Evolutionary conservation across 495 filamentous ascomycete genomes (phyloP).

Genomic region (Peziza echinospora): DNA sequence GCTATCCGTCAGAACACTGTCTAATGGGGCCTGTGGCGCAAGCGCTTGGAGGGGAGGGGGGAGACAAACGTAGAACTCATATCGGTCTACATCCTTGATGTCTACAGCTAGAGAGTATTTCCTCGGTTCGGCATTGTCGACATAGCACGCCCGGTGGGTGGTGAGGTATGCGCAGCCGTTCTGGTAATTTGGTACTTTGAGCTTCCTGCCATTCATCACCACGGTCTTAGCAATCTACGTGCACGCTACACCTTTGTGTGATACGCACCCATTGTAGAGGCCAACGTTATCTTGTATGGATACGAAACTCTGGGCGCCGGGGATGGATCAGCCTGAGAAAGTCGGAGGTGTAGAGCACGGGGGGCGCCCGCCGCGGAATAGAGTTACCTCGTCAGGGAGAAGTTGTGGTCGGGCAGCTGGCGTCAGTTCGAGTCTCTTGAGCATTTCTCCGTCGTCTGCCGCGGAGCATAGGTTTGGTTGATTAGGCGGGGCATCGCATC

Average conservation of each 20-base stretch:
- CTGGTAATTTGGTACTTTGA: conserved; percentile 82
- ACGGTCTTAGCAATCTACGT: too few species aligned
- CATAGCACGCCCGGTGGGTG: conserved; percentile 83
- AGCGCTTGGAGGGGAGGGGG: background rate
- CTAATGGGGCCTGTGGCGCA: too few species aligned
- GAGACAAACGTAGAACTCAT: conserved; percentile 60
- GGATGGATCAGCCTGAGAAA: background rate
- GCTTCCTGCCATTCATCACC: conserved; percentile 40
- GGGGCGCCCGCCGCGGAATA: background rate
- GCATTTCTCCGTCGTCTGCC: too few species aligned
- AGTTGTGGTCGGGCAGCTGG: conserved; percentile 81
- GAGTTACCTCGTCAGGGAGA: conserved; percentile 54
- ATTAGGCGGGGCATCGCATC: too few species aligned
- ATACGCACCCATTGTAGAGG: conserved; percentile 79
- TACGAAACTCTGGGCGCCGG: conserved; percentile 32
- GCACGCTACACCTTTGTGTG: too few species aligned
- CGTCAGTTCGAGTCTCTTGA: conserved; percentile 84
- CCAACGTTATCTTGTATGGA: conserved; percentile 96
- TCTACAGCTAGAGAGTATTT: conserved; percentile 70
- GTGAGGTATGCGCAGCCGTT: conserved; percentile 93
- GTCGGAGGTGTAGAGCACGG: background rate
- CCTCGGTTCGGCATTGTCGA: conserved; percentile 62
- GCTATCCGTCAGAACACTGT: too few species aligned
- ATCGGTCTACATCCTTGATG: conserved; percentile 73
- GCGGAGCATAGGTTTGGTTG: too few species aligned